A percentile compares a stretch with the other conserved stretches of the same genome.
Evolutionary conservation across 352 stramenopile species (phyloP).

Genomic region (Elongisporangium senticosum): DNA sequence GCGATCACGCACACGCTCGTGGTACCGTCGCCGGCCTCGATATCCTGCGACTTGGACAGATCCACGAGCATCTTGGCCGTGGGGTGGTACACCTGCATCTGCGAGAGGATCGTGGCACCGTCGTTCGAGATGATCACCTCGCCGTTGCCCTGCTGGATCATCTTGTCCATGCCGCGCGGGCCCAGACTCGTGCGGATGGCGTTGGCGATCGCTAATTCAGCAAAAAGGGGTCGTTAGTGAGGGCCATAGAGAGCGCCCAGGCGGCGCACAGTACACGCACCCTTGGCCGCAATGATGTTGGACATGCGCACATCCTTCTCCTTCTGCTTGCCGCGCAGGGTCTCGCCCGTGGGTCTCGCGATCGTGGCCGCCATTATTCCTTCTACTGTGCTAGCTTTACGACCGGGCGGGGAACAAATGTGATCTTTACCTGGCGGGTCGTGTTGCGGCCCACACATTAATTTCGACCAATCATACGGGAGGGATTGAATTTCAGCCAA

Average conservation of each 20-base stretch:
- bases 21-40: conserved; percentile 97
- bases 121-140: conserved; percentile 99
- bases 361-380: conserved; percentile 38
- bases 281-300: conserved; percentile 98
- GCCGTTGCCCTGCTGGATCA: conserved; percentile 96
- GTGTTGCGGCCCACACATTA: background rate
- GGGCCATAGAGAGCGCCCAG: background rate
- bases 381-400: background rate
- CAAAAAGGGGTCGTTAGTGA: conserved; percentile 2
- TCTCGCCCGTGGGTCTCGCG: conserved; percentile 63
- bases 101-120: conserved; percentile 97
- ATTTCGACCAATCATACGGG: background rate
- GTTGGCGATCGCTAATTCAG: conserved; percentile 91
- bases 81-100: conserved; percentile 99
- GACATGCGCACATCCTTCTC: conserved; percentile 98
- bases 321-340: conserved; percentile 89
- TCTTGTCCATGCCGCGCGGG: conserved; percentile 99
- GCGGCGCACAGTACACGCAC: conserved; percentile 25
- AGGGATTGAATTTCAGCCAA: background rate
- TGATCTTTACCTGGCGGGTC: background rate
- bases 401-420: background rate
- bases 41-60: conserved; percentile 98
- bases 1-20: conserved; percentile 98
- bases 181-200: conserved; percentile 97
- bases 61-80: conserved; percentile 99